phyloP scores from a whole-genome alignment of 164 flowering plant genomes.

The Litsea cubeba region DNA sequence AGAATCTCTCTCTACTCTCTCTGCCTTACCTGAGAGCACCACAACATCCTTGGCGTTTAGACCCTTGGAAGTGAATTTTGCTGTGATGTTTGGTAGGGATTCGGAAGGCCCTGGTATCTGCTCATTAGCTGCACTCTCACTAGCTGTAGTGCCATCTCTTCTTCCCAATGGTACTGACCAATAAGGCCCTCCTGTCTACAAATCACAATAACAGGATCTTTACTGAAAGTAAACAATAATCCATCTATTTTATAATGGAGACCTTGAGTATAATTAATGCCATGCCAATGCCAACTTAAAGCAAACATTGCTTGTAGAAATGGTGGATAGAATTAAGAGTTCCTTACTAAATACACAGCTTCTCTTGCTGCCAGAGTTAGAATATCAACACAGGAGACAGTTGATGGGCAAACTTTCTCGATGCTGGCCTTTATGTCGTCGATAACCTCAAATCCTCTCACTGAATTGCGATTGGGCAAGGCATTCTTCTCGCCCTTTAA shows the following conservation, averaged over 20 bases:
- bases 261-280: background rate
- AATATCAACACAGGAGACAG: slow-evolving; percentile 92
- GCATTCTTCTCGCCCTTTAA: slow-evolving; percentile 24
- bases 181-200: slow-evolving; percentile 61
- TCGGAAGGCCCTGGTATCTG: slow-evolving; percentile 65
- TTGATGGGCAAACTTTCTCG: slow-evolving; percentile 78
- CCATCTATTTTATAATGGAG: background rate
- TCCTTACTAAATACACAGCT: slow-evolving; percentile 62
- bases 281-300: too few species aligned
- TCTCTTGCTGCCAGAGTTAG: slow-evolving; percentile 88
- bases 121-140: slow-evolving; percentile 37
- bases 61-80: slow-evolving; percentile 64
- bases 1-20: slow-evolving; percentile 1
- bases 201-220: background rate
- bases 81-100: slow-evolving; percentile 45
- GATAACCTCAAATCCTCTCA: slow-evolving; percentile 52
- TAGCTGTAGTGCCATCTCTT: slow-evolving; percentile 54
- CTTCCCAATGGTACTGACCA: slow-evolving; percentile 58
- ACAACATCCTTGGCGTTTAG: slow-evolving; percentile 61
- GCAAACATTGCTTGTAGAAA: background rate
- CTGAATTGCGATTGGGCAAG: slow-evolving; percentile 16
- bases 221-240: background rate
- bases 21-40: slow-evolving; percentile 61
- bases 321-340: background rate
- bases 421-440: slow-evolving; percentile 76